These are phyloP conservation scores for Tetrastigma voinierianum DNA, from an alignment of 164 flowering plant genomes.

Conservation along the genomic window DNA sequence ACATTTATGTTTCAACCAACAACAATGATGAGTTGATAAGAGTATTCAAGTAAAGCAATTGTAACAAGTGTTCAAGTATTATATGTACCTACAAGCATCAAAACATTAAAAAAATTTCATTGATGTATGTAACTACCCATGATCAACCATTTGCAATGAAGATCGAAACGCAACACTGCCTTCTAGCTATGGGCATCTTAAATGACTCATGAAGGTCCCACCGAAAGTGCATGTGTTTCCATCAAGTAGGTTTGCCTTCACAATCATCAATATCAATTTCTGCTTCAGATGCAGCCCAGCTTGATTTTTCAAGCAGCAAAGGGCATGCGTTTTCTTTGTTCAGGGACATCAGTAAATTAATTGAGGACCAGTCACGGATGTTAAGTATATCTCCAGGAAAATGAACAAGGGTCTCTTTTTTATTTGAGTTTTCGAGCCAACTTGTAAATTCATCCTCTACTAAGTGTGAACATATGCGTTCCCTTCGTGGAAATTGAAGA, in stretches of 20 bases:
- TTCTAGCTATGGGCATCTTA: neutral
- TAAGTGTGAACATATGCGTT: slow-evolving; percentile 3
- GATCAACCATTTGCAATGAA: neutral
- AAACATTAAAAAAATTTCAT: neutral
- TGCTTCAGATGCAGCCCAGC: slow-evolving; percentile 13
- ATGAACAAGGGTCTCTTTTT: neutral
- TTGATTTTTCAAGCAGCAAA: slow-evolving; percentile 19
- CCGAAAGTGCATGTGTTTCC: neutral
- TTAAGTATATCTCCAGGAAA: slow-evolving; percentile 7
- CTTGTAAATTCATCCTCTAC: slow-evolving; percentile 7
- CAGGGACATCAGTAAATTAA: slow-evolving; percentile 12
- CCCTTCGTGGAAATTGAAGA: slow-evolving; percentile 9
- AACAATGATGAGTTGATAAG: neutral
- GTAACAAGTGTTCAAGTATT: neutral
- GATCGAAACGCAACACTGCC: neutral
- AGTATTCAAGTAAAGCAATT: neutral
- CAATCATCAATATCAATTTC: slow-evolving; percentile 8
- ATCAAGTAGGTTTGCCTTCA: slow-evolving; percentile 1
- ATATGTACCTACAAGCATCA: neutral
- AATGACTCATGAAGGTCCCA: neutral
- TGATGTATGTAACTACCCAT: neutral
- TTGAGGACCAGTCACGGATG: slow-evolving; percentile 15
- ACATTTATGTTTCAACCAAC: neutral
- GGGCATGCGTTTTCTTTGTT: slow-evolving; percentile 18
- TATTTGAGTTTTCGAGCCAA: slow-evolving; percentile 11